A percentile compares a stretch with the other conserved stretches of the same genome.
phyloP scores from a whole-genome alignment of 768 basidiomycete species.

The Leccinum aurantiacum region DNA sequence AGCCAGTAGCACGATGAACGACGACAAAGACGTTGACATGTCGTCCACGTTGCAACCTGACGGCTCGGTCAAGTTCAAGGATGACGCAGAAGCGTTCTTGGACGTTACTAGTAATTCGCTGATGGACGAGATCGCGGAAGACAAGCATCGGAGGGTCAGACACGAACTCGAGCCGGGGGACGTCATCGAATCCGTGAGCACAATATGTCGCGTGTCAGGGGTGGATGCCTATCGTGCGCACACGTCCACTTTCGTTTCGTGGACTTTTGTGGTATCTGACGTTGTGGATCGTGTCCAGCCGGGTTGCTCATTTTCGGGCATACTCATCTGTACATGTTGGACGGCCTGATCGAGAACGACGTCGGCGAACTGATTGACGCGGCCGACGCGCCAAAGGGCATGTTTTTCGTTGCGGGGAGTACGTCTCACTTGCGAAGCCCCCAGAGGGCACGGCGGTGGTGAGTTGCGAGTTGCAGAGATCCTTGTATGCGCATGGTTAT shows the following conservation, averaged over 20 bases:
- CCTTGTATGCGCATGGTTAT: background rate
- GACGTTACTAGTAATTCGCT: constrained; percentile 43
- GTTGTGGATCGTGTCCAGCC: constrained; percentile 39
- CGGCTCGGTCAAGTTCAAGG: constrained; percentile 10
- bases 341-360: constrained; percentile 85
- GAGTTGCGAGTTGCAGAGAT: constrained; percentile 17
- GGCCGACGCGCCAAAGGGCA: constrained; percentile 74
- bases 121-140: constrained; percentile 78
- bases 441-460: constrained; percentile 85
- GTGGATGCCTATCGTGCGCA: constrained; percentile 89
- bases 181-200: constrained; percentile 82
- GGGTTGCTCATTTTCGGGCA: constrained; percentile 86
- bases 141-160: constrained; percentile 84
- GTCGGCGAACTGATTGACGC: constrained; percentile 88
- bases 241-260: background rate
- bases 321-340: constrained; percentile 85
- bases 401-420: constrained; percentile 85
- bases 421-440: constrained; percentile 77
- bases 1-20: constrained; percentile 36
- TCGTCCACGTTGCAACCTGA: constrained; percentile 43
- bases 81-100: constrained; percentile 10
- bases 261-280: background rate
- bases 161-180: constrained; percentile 89
- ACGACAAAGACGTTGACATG: constrained; percentile 40
- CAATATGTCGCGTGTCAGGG: constrained; percentile 84